Evolutionary conservation across 1,284 basidiomycete genomes (phyloP).

Genomic region (Wolfiporia cocos): DNA sequence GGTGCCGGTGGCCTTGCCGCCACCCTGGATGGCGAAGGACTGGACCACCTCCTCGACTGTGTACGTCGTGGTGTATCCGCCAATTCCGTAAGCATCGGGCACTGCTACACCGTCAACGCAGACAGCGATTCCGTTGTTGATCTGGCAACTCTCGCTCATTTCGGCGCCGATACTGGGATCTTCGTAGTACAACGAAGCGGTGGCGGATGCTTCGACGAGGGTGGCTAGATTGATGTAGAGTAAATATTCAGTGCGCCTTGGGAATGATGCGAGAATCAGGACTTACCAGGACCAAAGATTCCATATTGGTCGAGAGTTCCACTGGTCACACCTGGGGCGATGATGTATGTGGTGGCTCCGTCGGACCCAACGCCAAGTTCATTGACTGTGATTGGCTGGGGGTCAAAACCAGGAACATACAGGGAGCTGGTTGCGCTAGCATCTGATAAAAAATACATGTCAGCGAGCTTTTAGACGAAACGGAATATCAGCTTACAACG

Average conservation of each 20-base stretch:
- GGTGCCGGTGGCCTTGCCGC: constrained; percentile 4
- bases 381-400: constrained; percentile 35
- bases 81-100: neutral
- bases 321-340: constrained; percentile 32
- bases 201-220: constrained; percentile 21
- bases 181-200: constrained; percentile 20
- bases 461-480: neutral
- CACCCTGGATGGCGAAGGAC: constrained; percentile 20
- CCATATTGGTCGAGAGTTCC: constrained; percentile 25
- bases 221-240: constrained; percentile 23
- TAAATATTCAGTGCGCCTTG: neutral
- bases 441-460: constrained; percentile 10
- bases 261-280: neutral
- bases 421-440: constrained; percentile 28
- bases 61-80: constrained; percentile 5
- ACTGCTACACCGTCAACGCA: constrained; percentile 17
- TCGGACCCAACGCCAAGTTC: constrained; percentile 32
- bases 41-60: constrained; percentile 15
- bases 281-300: constrained; percentile 34
- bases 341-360: constrained; percentile 36
- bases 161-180: constrained; percentile 9
- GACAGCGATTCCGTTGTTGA: constrained; percentile 18
- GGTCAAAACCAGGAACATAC: constrained; percentile 39
- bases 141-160: constrained; percentile 19
- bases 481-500: neutral